phyloP scores from a whole-genome alignment of 495 filamentous ascomycete species.

The Podospora anserina region DNA sequence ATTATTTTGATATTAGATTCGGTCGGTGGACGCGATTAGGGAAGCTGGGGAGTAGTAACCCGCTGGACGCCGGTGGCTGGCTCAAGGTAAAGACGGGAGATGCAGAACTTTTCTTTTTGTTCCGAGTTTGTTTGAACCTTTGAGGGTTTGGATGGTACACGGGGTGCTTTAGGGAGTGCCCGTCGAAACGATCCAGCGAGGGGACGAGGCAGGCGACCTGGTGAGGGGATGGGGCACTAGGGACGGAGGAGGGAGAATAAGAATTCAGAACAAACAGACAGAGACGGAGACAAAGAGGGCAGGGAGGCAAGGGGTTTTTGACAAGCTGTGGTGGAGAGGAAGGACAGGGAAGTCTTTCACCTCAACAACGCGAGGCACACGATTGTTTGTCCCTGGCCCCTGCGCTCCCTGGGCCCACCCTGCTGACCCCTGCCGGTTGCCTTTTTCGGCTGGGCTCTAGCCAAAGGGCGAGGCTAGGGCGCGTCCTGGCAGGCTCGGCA shows the following conservation, averaged over 20 bases:
- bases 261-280: not conserved
- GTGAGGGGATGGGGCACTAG: not conserved
- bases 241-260: not conserved
- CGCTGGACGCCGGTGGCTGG: not conserved
- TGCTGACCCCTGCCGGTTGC: conserved; percentile 11
- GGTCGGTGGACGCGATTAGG: conserved; percentile 3
- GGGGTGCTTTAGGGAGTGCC: not conserved
- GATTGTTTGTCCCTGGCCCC: conserved; percentile 18
- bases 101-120: conserved; percentile 3
- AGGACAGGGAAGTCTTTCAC: conserved; percentile 4
- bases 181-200: conserved; percentile 12
- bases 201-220: not conserved
- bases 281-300: not conserved
- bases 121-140: not conserved
- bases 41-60: not conserved
- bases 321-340: not conserved
- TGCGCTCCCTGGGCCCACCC: conserved; percentile 6
- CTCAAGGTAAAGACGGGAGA: not conserved
- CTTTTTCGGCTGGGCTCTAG: conserved; percentile 6
- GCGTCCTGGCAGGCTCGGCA: conserved; percentile 20
- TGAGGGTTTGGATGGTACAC: too few relatives aligned
- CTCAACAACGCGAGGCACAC: conserved; percentile 8
- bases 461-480: conserved; percentile 3
- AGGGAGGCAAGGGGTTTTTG: conserved; percentile 13
- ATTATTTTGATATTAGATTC: conserved; percentile 7